Base-by-base conservation (phyloP, 768 basidiomycete genomes). In the Macrolepiota fuliginosa region DNA sequence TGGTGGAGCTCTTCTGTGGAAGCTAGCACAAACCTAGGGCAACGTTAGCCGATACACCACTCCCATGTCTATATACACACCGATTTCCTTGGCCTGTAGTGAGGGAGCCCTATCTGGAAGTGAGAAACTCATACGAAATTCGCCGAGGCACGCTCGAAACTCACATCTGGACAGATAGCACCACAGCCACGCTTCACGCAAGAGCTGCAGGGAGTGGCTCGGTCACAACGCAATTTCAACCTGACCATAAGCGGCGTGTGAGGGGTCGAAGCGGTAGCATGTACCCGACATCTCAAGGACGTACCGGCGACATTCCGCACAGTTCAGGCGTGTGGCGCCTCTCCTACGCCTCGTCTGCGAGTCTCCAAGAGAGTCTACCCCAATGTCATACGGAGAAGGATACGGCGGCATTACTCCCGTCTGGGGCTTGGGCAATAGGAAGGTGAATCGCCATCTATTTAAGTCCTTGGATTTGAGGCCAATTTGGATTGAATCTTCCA, bases 1-100 rank as follows among this genome's bases (percentile, higher is more conserved):
- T 91, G 89, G 68, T 92, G 90, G 1, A 92, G 77, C 65, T 91
- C 90, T 71, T 89, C 87, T 0, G 89, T 91, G 0, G 88, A 88
- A 0, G 89, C 91, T 29, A 91, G 83, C 0, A 91, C 89, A 67
- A 91, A 92, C 25, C 89, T 89, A 29, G 25, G 40, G 5, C 17
- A 42, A 17, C 36, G 19, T 39, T 22, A 39, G n/a, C 7, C 13
- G 15, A 52, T 58, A 0, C 40, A 1, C 42, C 29, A 22, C 42
- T 64, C 12, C n/a, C 12, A 11, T 2, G 54, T 64, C 22, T n/a
- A 25, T 49, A 12, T 17, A 68, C 76, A 45, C 66, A 88, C 89
- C 89, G 83, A 78, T 90, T 91, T 13, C 90, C 90, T 72, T 91
- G 87, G 11, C 90, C 90, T 54, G 90, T 92, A 89, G 40, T 42